Base-by-base conservation (phyloP, 2,329 filamentous ascomycete genomes). In the Laburnicola sp. region DNA sequence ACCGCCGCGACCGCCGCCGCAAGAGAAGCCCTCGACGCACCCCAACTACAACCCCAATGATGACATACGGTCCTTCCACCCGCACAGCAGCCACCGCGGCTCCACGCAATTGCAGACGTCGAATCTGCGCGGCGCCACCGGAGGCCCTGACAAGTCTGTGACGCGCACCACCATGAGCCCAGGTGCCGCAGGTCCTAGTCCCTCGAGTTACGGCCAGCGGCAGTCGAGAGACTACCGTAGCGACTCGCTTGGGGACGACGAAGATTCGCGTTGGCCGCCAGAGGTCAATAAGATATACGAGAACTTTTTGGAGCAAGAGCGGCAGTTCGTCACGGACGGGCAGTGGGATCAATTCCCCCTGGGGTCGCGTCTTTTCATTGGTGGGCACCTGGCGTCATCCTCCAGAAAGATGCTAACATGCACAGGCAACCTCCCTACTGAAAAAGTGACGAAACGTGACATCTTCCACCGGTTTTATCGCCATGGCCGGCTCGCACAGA, bases 381-480 rank as follows among this genome's bases (percentile, higher is more conserved):
- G 89, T 90, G 80, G 69, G 82, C 36, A 39, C 32, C 28, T 28
- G 44, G 34, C 45, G 45, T 43, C 3, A 8, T 11, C n/a, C 8
- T 1, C 5, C 16, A 41, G 28, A 22, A 44, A 30, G 8, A 34
- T 9, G 44, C 63, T 63, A 56, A 68, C 50, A 28, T 21, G 2
- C 35, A 16, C 67, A 90, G 91, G 92, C 48, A 99, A 97, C 69
- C 80, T 99, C 8, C 92, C 91, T 1, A 93, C 89, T 46, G 93
- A 97, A 70, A 87, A 92, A 68, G 92, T 96, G 10, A 94, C 90
- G 5, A 97, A 97, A 74, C 85, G 88, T 59, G 92, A 97, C 73
- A 85, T 97, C 6, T 97, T 96, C 74, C 88, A 96, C 68, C 81
- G 93, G 16, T 97, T 99, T 69, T 86, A 91, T 67, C 82, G 81